Evolutionary conservation across 768 basidiomycete genomes (phyloP), one percentile per base, ranked within the genome.

Genomic region (Botryobasidium botryosum): DNA sequence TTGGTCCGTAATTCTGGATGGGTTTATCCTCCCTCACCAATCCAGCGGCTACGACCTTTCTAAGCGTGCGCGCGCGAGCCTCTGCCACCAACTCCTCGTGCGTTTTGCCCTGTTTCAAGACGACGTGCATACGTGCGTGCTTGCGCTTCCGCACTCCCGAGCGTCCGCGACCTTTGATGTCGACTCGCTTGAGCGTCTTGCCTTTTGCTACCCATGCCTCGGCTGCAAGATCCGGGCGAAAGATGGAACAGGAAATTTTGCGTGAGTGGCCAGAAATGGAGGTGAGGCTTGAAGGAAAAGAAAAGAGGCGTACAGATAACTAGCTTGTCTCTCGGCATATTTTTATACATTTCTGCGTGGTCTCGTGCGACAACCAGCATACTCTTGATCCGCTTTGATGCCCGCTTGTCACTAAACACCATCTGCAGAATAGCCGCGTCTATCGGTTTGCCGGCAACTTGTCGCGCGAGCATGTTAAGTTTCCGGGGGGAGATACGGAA

Each of bases 381-480:
- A 53, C 79, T 83, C 71, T 86, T 78, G 47, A 99, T 75, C 49
- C 86, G 77, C 38, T 67, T 70, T 51, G 85, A 79, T 12, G 82
- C 86, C 20, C 86, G 72, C 64, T 99, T 99, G 60, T 91, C 81
- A 51, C 82, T 86, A 61, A 94, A 96, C 58, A 82, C 74, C 85
- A 97, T 91, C 55, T 99, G 92, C 46, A 96, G 66, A 57, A 99
- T 92, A 28, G 92, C 92, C 52, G 79, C 75, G 63, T 96, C 91
- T 48, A 96, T 79, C 15, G 91, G 90, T 54, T 87, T 80, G 17
- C 85, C 82, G 2, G 84, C 70, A 51, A 99, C 82, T 59, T 94
- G 86, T 25, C 75, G 70, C 6, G 61, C 80, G 33, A 99, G 69
- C 66, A 77, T 73, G 61, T 92, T 91, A 46, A 99, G 68, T 60